phyloP scores from a whole-genome alignment of 257 asterid genomes.

The Ballota nigra region DNA sequence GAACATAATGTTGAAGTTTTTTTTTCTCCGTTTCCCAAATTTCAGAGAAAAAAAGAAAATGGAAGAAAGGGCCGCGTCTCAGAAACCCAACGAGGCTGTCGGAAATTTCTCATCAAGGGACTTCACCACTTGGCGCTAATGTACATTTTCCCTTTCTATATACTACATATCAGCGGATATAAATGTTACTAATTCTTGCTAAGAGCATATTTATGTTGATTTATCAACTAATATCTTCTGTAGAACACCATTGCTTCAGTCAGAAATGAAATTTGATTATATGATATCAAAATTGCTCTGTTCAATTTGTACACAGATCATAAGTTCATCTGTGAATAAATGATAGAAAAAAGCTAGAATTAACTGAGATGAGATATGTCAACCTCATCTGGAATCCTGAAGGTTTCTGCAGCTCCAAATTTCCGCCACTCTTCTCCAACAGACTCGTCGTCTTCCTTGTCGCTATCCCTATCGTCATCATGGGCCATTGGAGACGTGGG shows the following conservation, averaged over 20 bases:
- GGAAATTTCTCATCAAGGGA: slow-evolving; percentile 42
- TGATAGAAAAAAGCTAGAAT: not conserved
- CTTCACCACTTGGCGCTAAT: slow-evolving; percentile 37
- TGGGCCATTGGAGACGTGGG: slow-evolving; percentile 42
- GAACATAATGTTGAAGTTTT: not conserved
- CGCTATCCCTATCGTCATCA: slow-evolving; percentile 52
- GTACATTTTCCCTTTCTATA: slow-evolving; percentile 19
- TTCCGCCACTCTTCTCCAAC: slow-evolving; percentile 59
- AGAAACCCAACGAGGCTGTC: slow-evolving; percentile 82
- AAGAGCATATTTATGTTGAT: slow-evolving; percentile 6
- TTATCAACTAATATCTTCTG: not conserved
- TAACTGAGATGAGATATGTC: slow-evolving; percentile 76
- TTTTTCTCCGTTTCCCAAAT: not conserved
- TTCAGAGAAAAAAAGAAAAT: slow-evolving; percentile 89
- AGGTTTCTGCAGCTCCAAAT: slow-evolving; percentile 83
- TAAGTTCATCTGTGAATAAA: not conserved
- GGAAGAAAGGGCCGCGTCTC: slow-evolving; percentile 73
- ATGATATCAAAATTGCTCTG: slow-evolving; percentile 10
- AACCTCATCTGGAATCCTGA: slow-evolving; percentile 75
- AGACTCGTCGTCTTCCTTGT: slow-evolving; percentile 52
- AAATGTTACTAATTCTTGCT: not conserved
- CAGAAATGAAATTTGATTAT: slow-evolving; percentile 24
- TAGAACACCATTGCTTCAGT: slow-evolving; percentile 16
- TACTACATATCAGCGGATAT: slow-evolving; percentile 13
- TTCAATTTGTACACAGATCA: not conserved